phyloP scores from a whole-genome alignment of 108 stramenopile species.

The Cyclotella kingstonii region DNA sequence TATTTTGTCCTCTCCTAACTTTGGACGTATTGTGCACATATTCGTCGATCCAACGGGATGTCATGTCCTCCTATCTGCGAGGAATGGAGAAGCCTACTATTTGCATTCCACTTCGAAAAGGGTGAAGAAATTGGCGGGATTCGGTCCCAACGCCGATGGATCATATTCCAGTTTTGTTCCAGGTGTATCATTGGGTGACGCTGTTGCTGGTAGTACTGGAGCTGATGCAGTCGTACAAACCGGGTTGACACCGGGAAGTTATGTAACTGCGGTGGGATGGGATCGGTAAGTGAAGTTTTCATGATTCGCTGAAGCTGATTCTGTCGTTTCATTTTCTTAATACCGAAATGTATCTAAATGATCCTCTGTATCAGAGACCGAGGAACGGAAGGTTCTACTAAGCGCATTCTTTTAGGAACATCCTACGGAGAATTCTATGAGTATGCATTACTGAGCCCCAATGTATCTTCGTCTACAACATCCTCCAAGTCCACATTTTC shows the following conservation, averaged over 20 bases:
- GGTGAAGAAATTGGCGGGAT: constrained; percentile 61
- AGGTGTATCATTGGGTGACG: constrained; percentile 30
- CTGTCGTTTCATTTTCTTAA: neutral
- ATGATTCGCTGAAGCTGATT: neutral
- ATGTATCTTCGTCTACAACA: constrained; percentile 19
- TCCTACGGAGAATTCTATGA: constrained; percentile 79
- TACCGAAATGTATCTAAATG: neutral
- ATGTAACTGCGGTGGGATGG: constrained; percentile 85
- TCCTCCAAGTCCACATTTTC: constrained; percentile 20
- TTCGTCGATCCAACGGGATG: constrained; percentile 85
- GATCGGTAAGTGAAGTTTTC: constrained; percentile 43
- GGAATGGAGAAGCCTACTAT: constrained; percentile 82
- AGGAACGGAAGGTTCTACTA: constrained; percentile 81
- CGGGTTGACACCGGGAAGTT: constrained; percentile 69
- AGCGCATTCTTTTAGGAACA: constrained; percentile 74
- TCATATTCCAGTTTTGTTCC: constrained; percentile 27
- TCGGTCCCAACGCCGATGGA: constrained; percentile 74
- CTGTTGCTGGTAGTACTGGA: neutral
- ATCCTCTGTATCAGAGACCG: constrained; percentile 34
- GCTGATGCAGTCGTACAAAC: constrained; percentile 44
- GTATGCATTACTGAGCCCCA: constrained; percentile 61
- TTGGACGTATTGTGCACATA: constrained; percentile 59
- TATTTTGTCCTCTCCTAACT: constrained; percentile 32
- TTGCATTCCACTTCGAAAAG: constrained; percentile 57
- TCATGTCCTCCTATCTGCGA: constrained; percentile 71